Evolutionary conservation across 179 eudicot species (phyloP).

Genomic region (Gypsophila paniculata): DNA sequence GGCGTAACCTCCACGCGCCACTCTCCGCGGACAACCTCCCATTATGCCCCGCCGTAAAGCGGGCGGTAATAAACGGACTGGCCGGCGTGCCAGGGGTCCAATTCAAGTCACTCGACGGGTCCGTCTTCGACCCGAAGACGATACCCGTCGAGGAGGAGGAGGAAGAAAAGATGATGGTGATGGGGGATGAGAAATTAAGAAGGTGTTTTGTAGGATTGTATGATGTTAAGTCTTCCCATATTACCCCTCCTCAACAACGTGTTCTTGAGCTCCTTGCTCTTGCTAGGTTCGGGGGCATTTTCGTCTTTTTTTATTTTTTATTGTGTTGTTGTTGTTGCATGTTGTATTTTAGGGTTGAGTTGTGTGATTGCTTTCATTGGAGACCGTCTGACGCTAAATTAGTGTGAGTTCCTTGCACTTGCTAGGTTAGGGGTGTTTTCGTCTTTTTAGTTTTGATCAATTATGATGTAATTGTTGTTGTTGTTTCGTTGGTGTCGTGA

Average conservation of each 20-base stretch:
- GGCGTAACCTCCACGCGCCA: slow-evolving; percentile 43
- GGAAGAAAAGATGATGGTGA: slow-evolving; percentile 59
- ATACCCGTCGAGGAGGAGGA: slow-evolving; percentile 47
- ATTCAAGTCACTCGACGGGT: slow-evolving; percentile 27
- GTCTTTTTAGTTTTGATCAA: no score
- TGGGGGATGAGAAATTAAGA: slow-evolving; percentile 55
- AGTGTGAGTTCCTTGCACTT: no score
- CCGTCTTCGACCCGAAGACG: slow-evolving; percentile 20
- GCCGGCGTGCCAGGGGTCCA: slow-evolving; percentile 47
- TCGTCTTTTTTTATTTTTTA: background rate
- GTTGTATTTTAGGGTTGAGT: background rate
- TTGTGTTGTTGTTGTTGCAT: background rate
- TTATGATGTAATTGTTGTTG: no score
- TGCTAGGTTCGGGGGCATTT: slow-evolving; percentile 50
- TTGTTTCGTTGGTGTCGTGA: no score
- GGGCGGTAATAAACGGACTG: slow-evolving; percentile 61
- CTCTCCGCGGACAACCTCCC: slow-evolving; percentile 47
- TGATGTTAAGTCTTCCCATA: slow-evolving; percentile 48
- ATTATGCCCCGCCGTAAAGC: slow-evolving; percentile 51
- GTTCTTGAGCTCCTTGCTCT: slow-evolving; percentile 71
- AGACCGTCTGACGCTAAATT: no score
- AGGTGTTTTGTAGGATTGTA: slow-evolving; percentile 62
- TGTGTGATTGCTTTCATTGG: background rate
- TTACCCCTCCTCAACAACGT: slow-evolving; percentile 47
- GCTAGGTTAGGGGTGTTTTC: no score